Evolutionary conservation across 345 rosid species (phyloP), one percentile per base, ranked within the genome.

Genomic region (Salix suchowensis): DNA sequence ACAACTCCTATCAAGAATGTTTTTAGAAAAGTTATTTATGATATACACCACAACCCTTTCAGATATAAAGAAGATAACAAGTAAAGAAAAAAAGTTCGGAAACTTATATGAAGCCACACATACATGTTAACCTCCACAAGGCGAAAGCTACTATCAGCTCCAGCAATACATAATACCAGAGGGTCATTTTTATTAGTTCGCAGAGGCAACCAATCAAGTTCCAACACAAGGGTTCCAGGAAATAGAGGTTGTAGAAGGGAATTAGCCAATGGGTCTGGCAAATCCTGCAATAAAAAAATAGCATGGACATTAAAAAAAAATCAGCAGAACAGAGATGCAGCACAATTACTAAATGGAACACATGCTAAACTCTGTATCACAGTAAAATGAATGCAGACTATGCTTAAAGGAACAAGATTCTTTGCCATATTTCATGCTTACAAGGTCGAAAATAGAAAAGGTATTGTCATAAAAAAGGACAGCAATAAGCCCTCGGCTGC

Each of bases 131-230:
- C 89, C 81, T 93, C 98, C 76, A 93, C 82, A 68, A 95, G 92
- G 76, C 98, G 96, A 81, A 93, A 91, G 85, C 94, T 93, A 81
- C 98, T 85, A 86, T 95, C 98, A 83, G 98, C 98, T 83, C 97
- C 98, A 84, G 97, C 98, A 13, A 95, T 81, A 85, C 98, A 95
- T 67, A 95, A 83, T 76, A 93, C 91, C 77, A 95, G 88, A 5
- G 98, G 98, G 58, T 95, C 98, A 81, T 79, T 85, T 85, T 83
- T 95, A 77, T 91, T 89, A 67, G 85, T 85, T 81, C 98, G 86
- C 82, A 89, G 71, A 70, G 96, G 91, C 88, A 95, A 82, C 98
- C 98, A 95, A 84, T 95, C 98, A 52, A 95, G 92, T 86, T 95
- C 98, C 88, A 93, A 84, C 67, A 93, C 97, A 76, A 95, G 94